Conservation (phyloP, 352 stramenopile genomes). For the Phytophthora agathidicida region DNA sequence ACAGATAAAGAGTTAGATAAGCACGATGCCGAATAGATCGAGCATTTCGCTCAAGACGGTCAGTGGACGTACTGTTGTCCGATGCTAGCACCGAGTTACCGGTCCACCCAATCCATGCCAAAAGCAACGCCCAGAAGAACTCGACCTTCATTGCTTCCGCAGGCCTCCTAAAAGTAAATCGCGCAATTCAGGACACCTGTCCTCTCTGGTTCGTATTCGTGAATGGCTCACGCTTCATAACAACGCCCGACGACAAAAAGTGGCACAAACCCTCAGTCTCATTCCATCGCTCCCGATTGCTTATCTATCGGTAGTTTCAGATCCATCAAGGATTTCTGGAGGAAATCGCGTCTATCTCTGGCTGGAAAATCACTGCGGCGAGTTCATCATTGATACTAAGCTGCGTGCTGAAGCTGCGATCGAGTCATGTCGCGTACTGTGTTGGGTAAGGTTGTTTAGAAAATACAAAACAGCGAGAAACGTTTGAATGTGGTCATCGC, state of each 20-base stretch:
- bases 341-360: slow-evolving; percentile 9
- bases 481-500: slow-evolving; percentile 55
- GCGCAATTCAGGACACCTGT: neutral
- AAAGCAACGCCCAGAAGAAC: slow-evolving; percentile 10
- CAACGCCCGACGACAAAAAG: slow-evolving; percentile 5
- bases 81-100: slow-evolving; percentile 9
- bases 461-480: slow-evolving; percentile 66
- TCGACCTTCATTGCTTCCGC: slow-evolving; percentile 17
- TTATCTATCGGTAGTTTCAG: too few species aligned
- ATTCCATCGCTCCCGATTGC: slow-evolving; percentile 1
- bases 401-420: slow-evolving; percentile 56
- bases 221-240: slow-evolving; percentile 13
- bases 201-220: slow-evolving; percentile 13
- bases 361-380: slow-evolving; percentile 11
- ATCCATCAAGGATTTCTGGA: too few species aligned
- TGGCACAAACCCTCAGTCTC: slow-evolving; percentile 4
- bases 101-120: slow-evolving; percentile 2
- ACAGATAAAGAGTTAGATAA: slow-evolving; percentile 8
- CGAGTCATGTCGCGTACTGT: slow-evolving; percentile 44
- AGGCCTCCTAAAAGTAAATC: neutral
- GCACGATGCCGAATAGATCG: neutral
- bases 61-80: slow-evolving; percentile 31
- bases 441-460: slow-evolving; percentile 43
- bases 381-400: slow-evolving; percentile 43
- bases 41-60: neutral